Conservation (phyloP, 169 alveolate genomes). For the Amoebophrya sp. region DNA sequence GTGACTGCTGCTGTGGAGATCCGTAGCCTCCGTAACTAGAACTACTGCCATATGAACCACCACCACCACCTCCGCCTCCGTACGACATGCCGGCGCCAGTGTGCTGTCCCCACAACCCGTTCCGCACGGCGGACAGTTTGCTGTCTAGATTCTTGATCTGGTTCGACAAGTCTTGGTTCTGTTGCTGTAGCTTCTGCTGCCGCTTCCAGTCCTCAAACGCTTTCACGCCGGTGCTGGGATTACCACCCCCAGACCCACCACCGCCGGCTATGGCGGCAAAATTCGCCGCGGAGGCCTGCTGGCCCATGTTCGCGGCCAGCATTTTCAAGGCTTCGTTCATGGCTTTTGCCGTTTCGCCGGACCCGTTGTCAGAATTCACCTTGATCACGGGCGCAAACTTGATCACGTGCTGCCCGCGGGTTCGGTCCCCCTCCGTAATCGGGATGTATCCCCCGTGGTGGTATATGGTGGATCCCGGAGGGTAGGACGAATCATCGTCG, state of each 20-base stretch:
- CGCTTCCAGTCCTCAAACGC: not conserved
- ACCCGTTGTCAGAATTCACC: not conserved
- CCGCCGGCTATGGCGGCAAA: too few relatives aligned
- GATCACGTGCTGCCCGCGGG: constrained; percentile 16
- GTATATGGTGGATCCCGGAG: not conserved
- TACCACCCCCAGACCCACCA: too few relatives aligned
- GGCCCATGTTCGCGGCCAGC: not conserved
- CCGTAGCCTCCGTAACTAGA: too few relatives aligned
- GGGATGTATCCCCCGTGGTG: constrained; percentile 5
- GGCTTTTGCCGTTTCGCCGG: not conserved
- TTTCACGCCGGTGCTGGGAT: not conserved
- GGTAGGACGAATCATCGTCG: too few relatives aligned
- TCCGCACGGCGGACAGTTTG: not conserved
- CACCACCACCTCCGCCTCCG: too few relatives aligned
- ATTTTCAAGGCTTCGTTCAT: not conserved
- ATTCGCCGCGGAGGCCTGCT: too few relatives aligned
- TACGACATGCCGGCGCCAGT: not conserved
- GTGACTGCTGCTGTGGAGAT: too few relatives aligned
- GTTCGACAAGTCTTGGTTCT: not conserved
- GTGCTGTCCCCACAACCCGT: not conserved
- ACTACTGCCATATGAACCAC: too few relatives aligned
- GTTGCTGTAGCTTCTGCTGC: not conserved
- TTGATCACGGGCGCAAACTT: not conserved
- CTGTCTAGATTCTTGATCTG: not conserved
- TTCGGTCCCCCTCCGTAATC: not conserved